A percentile compares a stretch with the other conserved stretches of the same genome.
These are phyloP conservation scores for Tylopilus orsonianus DNA, from an alignment of 1,284 basidiomycete genomes.

Conservation along the genomic window DNA sequence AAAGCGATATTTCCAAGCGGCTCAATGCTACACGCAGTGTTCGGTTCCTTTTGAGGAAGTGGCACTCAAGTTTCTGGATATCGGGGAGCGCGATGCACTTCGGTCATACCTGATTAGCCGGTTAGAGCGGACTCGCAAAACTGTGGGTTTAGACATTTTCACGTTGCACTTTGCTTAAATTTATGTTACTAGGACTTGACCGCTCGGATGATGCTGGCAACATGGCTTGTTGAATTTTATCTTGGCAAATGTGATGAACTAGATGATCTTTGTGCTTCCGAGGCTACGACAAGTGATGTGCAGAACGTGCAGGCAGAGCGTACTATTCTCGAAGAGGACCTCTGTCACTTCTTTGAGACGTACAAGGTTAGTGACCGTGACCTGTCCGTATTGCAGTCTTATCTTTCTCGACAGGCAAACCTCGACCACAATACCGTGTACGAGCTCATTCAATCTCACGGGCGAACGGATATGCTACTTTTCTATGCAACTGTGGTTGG, in stretches of 20 bases:
- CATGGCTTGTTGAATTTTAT: constrained; percentile 98
- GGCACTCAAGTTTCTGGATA: constrained; percentile 87
- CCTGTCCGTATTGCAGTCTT: background rate
- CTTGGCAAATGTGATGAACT: constrained; percentile 95
- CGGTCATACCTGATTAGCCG: constrained; percentile 88
- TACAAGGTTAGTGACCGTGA: constrained; percentile 64
- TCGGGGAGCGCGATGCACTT: constrained; percentile 88
- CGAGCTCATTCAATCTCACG: constrained; percentile 91
- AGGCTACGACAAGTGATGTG: constrained; percentile 81
- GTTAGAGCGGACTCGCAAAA: constrained; percentile 79
- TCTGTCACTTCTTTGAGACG: constrained; percentile 88
- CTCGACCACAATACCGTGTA: constrained; percentile 86
- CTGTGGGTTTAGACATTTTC: constrained; percentile 45
- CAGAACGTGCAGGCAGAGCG: constrained; percentile 85
- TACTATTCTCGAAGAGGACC: constrained; percentile 87
- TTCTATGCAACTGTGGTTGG: constrained; percentile 85
- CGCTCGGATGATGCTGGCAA: constrained; percentile 97
- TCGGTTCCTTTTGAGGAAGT: constrained; percentile 93
- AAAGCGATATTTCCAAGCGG: constrained; percentile 86
- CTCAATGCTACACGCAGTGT: constrained; percentile 88
- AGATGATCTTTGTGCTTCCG: constrained; percentile 86
- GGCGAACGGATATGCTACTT: constrained; percentile 89
- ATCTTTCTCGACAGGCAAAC: constrained; percentile 53
- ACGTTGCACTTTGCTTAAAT: background rate
- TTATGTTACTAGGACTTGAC: constrained; percentile 68